Base-by-base conservation (phyloP, 345 rosid genomes). In the Rhizophora mangle region DNA sequence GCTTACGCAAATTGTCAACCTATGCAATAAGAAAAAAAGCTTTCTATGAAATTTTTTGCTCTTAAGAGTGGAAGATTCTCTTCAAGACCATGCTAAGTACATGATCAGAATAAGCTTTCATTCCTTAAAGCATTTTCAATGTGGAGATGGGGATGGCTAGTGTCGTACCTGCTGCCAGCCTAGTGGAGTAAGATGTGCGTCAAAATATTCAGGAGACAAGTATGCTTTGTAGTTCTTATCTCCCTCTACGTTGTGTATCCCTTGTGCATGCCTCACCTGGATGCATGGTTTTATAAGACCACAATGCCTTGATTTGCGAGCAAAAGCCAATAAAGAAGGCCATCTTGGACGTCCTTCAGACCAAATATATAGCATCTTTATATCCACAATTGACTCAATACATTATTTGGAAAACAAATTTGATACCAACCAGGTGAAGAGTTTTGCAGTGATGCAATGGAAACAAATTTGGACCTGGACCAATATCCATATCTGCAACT, bases 201-300 rank as follows among this genome's bases (percentile, higher is more conserved):
- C 99, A 72, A 90, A 85, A 85, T 86, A 95, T 60, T 85, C 86
- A 1, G 93, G 97, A 76, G 87, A 85, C 93, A 92, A 75, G 83
- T 84, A 88, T 6, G 92, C 92, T 77, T 88, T 85, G 82, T 74
- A 82, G 86, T 86, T 92, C 89, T 87, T 90, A 52, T 92, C 99
- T 59, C 97, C 99, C 65, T 92, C 97, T 24, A 90, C 96, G 84
- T 95, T 95, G 88, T 92, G 99, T 72, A 85, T 82, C 64, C 99
- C 99, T 66, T 95, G 99, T 19, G 96, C 99, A 85, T 95, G 97
- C 80, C 99, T 92, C 83, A 95, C 99, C 97, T 95, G 88, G 78
- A 83, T 80, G 77, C 72, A 79, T 68, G 59, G 80, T 81, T 82
- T 78, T 58, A 82, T 76, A 82, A 82, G 85, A 86, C 79, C 84